Evolutionary conservation across 1,139 yeast species (phyloP).

Genomic region (Yamadazyma membranifaciens): DNA sequence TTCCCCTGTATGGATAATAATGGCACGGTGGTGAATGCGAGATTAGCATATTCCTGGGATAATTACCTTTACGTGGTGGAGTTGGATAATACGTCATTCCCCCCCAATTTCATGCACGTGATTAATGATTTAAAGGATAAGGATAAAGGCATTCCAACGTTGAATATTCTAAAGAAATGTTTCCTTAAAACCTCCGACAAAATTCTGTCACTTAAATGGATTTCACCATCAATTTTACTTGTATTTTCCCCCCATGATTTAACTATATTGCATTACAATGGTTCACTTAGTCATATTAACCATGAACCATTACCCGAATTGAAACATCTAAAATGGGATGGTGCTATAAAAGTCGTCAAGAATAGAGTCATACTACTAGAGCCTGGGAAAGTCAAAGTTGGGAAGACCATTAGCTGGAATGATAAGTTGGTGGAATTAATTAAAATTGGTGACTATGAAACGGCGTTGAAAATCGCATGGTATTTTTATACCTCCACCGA

Average conservation of each 20-base stretch:
- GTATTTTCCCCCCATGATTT: conserved; percentile 20
- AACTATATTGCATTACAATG: background rate
- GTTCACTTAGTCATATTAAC: background rate
- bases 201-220: conserved; percentile 61
- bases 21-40: conserved; percentile 34
- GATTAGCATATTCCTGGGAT: conserved; percentile 68
- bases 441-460: conserved; percentile 46
- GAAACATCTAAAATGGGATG: conserved; percentile 5
- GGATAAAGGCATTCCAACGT: conserved; percentile 33
- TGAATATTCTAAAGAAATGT: conserved; percentile 45
- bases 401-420: conserved; percentile 71
- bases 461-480: conserved; percentile 56
- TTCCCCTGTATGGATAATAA: conserved; percentile 38
- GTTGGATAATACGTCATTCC: conserved; percentile 33
- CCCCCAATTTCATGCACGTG: conserved; percentile 25
- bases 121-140: conserved; percentile 39
- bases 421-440: conserved; percentile 55
- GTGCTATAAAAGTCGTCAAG: conserved; percentile 25
- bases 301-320: conserved; percentile 1
- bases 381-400: conserved; percentile 30
- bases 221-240: conserved; percentile 49
- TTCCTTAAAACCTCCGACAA: conserved; percentile 39
- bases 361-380: conserved; percentile 18
- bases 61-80: conserved; percentile 57
- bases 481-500: conserved; percentile 49